phyloP scores from a whole-genome alignment of 352 stramenopile genomes.

The Phytophthora agathidicida region DNA sequence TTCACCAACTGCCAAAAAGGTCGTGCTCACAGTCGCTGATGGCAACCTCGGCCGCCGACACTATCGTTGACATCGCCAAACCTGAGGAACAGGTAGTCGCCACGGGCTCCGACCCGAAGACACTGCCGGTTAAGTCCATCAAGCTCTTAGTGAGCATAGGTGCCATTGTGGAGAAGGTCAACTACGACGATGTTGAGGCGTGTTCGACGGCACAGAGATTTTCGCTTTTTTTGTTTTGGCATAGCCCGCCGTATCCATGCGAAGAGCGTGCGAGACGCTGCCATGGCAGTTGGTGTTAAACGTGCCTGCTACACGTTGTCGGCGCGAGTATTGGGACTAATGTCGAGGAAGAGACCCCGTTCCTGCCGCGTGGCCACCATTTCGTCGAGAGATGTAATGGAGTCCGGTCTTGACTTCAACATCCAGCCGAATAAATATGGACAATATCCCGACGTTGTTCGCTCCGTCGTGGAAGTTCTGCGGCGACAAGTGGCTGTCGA shows the following conservation, averaged over 20 bases:
- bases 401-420: conserved; percentile 22
- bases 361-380: conserved; percentile 23
- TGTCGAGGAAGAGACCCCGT: conserved; percentile 23
- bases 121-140: conserved; percentile 10
- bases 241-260: conserved; percentile 16
- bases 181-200: conserved; percentile 23
- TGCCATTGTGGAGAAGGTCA: conserved; percentile 7
- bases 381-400: conserved; percentile 14
- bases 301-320: conserved; percentile 19
- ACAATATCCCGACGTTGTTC: conserved; percentile 26
- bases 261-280: conserved; percentile 3
- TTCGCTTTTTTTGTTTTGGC: conserved; percentile 18
- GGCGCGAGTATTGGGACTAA: conserved; percentile 5
- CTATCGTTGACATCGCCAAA: conserved; percentile 8
- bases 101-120: conserved; percentile 12
- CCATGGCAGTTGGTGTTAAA: conserved; percentile 16
- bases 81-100: conserved; percentile 16
- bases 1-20: conserved; percentile 11
- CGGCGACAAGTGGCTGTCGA: conserved; percentile 21
- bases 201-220: conserved; percentile 19
- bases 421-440: conserved; percentile 27
- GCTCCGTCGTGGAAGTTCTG: conserved; percentile 25
- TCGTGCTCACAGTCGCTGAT: conserved; percentile 18
- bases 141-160: conserved; percentile 17
- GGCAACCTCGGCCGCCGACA: conserved; percentile 20